Evolutionary conservation across 352 stramenopile genomes (phyloP), one percentile per base, ranked within the genome.

Genomic region (Pythium periplocum): DNA sequence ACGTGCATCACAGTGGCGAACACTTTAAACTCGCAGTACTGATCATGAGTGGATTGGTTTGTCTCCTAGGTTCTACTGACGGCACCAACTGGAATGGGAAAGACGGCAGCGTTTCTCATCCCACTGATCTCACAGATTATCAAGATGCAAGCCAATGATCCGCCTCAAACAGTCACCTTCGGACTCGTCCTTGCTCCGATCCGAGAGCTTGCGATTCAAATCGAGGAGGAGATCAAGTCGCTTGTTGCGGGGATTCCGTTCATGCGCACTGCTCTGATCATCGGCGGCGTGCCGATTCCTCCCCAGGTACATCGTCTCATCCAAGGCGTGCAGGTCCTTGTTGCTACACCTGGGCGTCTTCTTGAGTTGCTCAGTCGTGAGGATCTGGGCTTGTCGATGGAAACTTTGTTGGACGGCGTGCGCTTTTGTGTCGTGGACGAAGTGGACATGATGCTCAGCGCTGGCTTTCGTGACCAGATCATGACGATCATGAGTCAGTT

Each of bases 191-290:
- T 92, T 31, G 75, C 74, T 34, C 79, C 82, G 8, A 73, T 89
- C 38, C 75, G 82, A 50, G 82, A 92, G 43, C 61, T 92, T 6
- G 80, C 74, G 32, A 82, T 87, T 32, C 82, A 92, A 55, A 87
- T 92, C 50, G 78, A 92, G 48, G 57, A 57, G 0, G 68, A 81
- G 36, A 64, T 73, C 0, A 92, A 90, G 52, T 4, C 59, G 2
- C 58, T 92, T 12, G 75, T 89, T 48, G 58, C 56, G 12, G 73
- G 78, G 0, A 81, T 92, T 39, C 47, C 52, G 2, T 52, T 69
- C 48, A 89, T 89, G 77, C 83, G 73, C 35, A 92, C 82, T 0
- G 79, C 82, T 26, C 54, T 90, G 8, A 34, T 92, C 2, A 55
- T 90, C 6, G 82, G 82, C 32, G 82, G 79, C 1, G 64, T 89